Base-by-base conservation (phyloP, 306 rosid genomes). In the Betula pendula region DNA sequence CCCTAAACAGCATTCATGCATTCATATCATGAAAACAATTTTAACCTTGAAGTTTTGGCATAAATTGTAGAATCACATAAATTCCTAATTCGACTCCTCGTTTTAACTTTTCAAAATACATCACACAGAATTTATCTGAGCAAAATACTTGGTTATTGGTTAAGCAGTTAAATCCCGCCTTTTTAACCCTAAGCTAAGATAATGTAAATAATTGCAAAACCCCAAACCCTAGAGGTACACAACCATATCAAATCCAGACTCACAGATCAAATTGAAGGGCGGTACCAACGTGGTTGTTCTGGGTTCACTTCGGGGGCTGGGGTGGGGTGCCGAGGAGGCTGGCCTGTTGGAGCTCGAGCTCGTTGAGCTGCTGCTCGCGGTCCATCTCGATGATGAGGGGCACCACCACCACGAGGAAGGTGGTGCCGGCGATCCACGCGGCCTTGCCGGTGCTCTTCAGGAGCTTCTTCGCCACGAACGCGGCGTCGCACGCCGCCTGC, bases 381-480 rank as follows among this genome's bases (percentile, higher is more conserved):
- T 95, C 98, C 96, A 92, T 95, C 75, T 87, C 97, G 78, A 95
- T 91, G 73, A 95, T 90, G 73, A 95, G 82, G 3, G 98, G 98
- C 0, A 92, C 97, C 22, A 88, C 89, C 68, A 95, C 88, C 19
- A 95, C 73, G 68, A 92, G 89, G 74, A 95, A 92, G 33, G 96
- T 85, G 51, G 97, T 95, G 43, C 98, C 97, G 55, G 91, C 90
- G 78, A 95, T 90, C 98, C 98, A 95, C 0, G 98, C 97, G 17
- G 97, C 98, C 80, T 82, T 95, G 3, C 97, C 97, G 67, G 97
- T 95, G 88, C 97, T 92, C 59, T 80, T 85, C 68, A 92, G 82
- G 33, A 95, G 98, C 88, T 90, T 92, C 68, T 83, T 80, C 2
- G 91, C 24, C 15, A 92, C 91, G 75, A 83, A 55, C 15, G 88